Base-by-base conservation (phyloP, 1,284 basidiomycete genomes). In the Agroathelia rolfsii region DNA sequence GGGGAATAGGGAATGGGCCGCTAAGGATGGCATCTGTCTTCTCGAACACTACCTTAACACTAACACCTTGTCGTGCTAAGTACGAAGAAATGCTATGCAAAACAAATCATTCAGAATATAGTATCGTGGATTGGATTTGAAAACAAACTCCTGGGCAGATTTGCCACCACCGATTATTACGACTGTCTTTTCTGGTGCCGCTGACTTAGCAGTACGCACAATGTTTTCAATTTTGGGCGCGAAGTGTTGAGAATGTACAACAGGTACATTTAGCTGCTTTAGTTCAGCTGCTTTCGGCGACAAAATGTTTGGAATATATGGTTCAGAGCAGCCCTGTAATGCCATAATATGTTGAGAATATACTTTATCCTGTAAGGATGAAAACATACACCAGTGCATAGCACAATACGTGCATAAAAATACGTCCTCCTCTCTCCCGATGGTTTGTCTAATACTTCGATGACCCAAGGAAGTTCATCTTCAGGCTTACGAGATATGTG, bases 131-230 rank as follows among this genome's bases (percentile, higher is more conserved):
- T n/a, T n/a, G n/a, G n/a, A n/a, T n/a, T n/a, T n/a, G n/a, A n/a
- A n/a, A n/a, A n/a, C 53, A 13, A 41, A 65, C 67, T 73, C 70
- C 46, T 67, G 64, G 0, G 65, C 67, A 4, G 72, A 75, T 45
- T 67, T 75, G 2, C 72, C 72, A 24, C 70, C 66, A 7, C 73
- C 72, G 3, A 73, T 52, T 2, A 78, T 53, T 0, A 76, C 55
- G 3, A 68, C 51, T 30, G 37, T 50, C 26, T 30, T 44, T 27
- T 26, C n/a, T n/a, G n/a, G n/a, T n/a, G n/a, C n/a, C 19, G 35
- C 35, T n/a, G 43, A 42, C 15, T 42, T 43, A n/a, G 52, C 50
- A 2, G 37, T 34, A 1, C 42, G 34, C 14, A 70, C 43, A 5
- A 77, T 55, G 7, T 59, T 54, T 12, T 65, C 56, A 7, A 66